Base-by-base conservation (phyloP, 148 eudicot species). In the Camellia sinensis region DNA sequence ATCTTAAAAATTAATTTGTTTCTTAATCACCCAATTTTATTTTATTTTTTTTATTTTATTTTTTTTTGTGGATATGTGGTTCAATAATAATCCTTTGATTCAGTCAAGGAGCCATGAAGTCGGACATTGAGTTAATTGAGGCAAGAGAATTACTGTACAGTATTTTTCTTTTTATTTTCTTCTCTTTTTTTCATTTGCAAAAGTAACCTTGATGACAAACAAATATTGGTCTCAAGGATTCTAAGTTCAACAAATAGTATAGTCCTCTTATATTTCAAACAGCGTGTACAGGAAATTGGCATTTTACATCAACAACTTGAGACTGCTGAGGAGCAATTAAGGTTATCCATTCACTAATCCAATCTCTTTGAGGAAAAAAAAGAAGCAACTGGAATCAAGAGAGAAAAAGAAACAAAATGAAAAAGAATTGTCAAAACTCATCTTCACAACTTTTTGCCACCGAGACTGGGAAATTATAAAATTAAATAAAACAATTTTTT, bases 241-340 rank as follows among this genome's bases (percentile, higher is more conserved):
- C 13, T 2, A 63, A n/a, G 67, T 19, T 11, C 8, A 10, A 63
- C 21, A 1, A 7, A 63, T 63, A 29, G 37, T 29, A 29, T 29
- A 1, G 37, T 29, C 37, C 37, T 37, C 67, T 63, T 8, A 63
- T 37, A 63, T 63, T 63, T 63, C 67, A 89, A 91, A 29, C 90
- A 91, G 76, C 80, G 86, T 61, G 87, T 90, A 22, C 88, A 87
- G 76, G 87, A 91, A 81, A 86, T 91, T 52, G 74, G 37, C 50
- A 80, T 78, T 75, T 84, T 92, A 82, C 94, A 89, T 71, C 78
- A 83, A 14, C 89, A 92, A 48, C 86, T 92, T 78, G 84, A 83
- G 75, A 76, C 81, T 71, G 90, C 79, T 2, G 89, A 92, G 76
- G 89, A 91, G 41, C 87, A 89, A 79, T 80, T 92, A 64, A 92